Percentiles rank a stretch among this genome's conserved stretches.
phyloP scores from a whole-genome alignment of 2,329 filamentous ascomycete genomes.

The Cadophora malorum region DNA sequence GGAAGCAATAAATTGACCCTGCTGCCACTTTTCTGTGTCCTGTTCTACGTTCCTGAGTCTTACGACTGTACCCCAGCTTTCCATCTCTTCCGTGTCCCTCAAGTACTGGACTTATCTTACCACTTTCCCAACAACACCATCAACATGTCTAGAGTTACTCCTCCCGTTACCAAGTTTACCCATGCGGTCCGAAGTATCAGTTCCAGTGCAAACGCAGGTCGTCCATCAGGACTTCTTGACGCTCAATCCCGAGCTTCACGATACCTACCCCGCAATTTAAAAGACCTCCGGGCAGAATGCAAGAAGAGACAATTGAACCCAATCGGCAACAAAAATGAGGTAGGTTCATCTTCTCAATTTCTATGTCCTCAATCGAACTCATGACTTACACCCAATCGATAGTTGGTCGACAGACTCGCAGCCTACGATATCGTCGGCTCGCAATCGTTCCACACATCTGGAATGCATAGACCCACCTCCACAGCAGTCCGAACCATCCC shows the following conservation, averaged over 20 bases:
- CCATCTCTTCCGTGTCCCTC: conserved; percentile 16
- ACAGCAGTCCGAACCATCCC: conserved; percentile 55
- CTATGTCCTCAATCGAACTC: neutral
- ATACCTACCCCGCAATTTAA: conserved; percentile 41
- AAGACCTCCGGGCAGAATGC: conserved; percentile 40
- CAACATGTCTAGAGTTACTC: conserved; percentile 44
- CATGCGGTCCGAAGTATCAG: conserved; percentile 39
- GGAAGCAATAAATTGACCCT: conserved; percentile 18
- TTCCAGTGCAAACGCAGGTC: conserved; percentile 37
- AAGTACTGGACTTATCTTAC: conserved; percentile 18
- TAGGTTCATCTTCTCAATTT: conserved; percentile 22
- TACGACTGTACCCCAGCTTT: conserved; percentile 19
- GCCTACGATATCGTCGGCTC: conserved; percentile 36
- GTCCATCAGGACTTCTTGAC: conserved; percentile 37
- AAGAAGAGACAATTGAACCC: conserved; percentile 37
- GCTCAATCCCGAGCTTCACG: conserved; percentile 34
- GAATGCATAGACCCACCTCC: conserved; percentile 44
- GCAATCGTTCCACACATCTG: conserved; percentile 38
- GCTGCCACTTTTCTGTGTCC: neutral
- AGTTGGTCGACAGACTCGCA: conserved; percentile 42
- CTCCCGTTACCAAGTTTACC: conserved; percentile 41
- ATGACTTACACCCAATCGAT: neutral
- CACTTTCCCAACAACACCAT: conserved; percentile 20
- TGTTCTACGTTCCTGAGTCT: conserved; percentile 1
- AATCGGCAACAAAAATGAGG: conserved; percentile 41